phyloP scores from a whole-genome alignment of 1,284 basidiomycete genomes.

The Porodaedalea pini region DNA sequence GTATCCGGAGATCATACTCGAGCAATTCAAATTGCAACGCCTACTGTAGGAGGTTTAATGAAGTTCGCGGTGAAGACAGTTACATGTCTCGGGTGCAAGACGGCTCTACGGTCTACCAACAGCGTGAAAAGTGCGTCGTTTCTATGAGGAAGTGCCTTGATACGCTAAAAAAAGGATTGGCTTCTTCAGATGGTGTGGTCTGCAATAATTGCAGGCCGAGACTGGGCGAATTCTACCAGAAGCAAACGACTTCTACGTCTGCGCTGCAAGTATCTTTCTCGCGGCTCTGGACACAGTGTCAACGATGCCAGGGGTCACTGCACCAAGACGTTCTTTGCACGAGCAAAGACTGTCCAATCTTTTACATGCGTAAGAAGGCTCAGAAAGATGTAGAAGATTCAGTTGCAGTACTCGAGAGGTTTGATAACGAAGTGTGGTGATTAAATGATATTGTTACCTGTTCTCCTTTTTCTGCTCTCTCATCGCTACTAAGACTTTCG shows the following conservation, averaged over 20 bases:
- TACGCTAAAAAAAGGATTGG: too few relatives aligned
- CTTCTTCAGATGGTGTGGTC: slow-evolving; percentile 77
- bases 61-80: slow-evolving; percentile 94
- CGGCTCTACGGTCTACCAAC: slow-evolving; percentile 71
- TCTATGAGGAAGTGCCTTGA: too few relatives aligned
- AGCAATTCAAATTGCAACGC: slow-evolving; percentile 90
- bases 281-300: slow-evolving; percentile 94
- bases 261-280: slow-evolving; percentile 87
- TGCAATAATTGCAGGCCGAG: slow-evolving; percentile 88
- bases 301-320: slow-evolving; percentile 92
- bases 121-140: slow-evolving; percentile 59
- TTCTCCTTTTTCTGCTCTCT: neutral
- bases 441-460: neutral
- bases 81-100: slow-evolving; percentile 92
- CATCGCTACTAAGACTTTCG: neutral
- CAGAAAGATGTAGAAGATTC: slow-evolving; percentile 94
- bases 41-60: slow-evolving; percentile 92
- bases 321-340: slow-evolving; percentile 98
- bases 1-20: slow-evolving; percentile 93
- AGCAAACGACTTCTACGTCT: slow-evolving; percentile 74
- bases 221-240: slow-evolving; percentile 87
- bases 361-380: slow-evolving; percentile 95
- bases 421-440: slow-evolving; percentile 69
- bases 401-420: slow-evolving; percentile 73
- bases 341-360: slow-evolving; percentile 97